Percentiles rank a stretch among this genome's conserved stretches.
These are phyloP conservation scores for Chalciporus chontae DNA, from an alignment of 768 basidiomycete species.

Conservation along the genomic window DNA sequence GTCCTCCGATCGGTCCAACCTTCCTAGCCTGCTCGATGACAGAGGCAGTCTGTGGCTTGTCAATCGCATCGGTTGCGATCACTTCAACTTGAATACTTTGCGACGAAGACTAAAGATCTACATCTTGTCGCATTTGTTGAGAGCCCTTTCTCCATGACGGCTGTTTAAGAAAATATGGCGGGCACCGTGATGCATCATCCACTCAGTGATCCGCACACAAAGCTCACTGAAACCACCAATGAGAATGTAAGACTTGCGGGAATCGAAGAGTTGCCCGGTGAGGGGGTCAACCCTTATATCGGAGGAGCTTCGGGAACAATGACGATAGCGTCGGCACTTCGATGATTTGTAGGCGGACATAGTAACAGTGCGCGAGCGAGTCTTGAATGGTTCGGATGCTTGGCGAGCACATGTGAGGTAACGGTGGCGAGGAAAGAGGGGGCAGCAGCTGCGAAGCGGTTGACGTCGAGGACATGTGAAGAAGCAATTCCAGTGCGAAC, in stretches of 20 bases:
- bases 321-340: constrained; percentile 12
- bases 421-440: constrained; percentile 17
- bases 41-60: constrained; percentile 19
- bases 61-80: constrained; percentile 26
- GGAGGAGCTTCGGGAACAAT: constrained; percentile 12
- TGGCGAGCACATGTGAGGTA: constrained; percentile 17
- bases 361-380: constrained; percentile 7
- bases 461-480: constrained; percentile 20
- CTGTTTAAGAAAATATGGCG: constrained; percentile 31
- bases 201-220: constrained; percentile 28
- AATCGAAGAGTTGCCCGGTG: constrained; percentile 27
- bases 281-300: constrained; percentile 24
- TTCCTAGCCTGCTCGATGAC: constrained; percentile 22
- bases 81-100: constrained; percentile 23
- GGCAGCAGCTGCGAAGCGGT: constrained; percentile 17
- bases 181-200: constrained; percentile 34
- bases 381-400: constrained; percentile 13
- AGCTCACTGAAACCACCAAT: constrained; percentile 21
- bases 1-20: constrained; percentile 28
- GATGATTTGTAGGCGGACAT: constrained; percentile 10
- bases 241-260: constrained; percentile 24
- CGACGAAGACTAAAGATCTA: constrained; percentile 27
- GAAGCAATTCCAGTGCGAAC: constrained; percentile 18
- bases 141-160: constrained; percentile 18
- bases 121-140: constrained; percentile 22